Evolutionary conservation across 805 yeast species (phyloP).

Genomic region (Monosporozyma solicola): DNA sequence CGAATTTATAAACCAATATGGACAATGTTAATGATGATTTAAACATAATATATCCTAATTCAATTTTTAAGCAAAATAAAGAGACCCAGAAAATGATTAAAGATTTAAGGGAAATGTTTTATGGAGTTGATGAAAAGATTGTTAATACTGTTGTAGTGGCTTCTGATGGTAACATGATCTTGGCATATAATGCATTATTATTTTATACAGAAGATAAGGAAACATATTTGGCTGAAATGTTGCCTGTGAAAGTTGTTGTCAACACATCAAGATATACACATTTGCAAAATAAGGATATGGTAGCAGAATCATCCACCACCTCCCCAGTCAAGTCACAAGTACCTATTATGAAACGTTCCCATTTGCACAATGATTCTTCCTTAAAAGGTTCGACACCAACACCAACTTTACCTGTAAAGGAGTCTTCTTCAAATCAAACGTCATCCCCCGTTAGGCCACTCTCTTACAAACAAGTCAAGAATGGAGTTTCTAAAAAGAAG

Average conservation of each 20-base stretch:
- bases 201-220: background rate
- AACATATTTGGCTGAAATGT: background rate
- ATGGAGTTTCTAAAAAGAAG: too few species aligned
- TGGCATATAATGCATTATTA: slow-evolving; percentile 2
- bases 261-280: background rate
- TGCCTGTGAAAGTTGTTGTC: background rate
- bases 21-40: background rate
- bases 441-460: too few species aligned
- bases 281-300: background rate
- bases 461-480: too few species aligned
- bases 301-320: background rate
- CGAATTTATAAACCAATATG: background rate
- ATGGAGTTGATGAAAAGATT: background rate
- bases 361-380: too few species aligned
- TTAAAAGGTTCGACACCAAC: too few species aligned
- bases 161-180: background rate
- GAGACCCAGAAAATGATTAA: background rate
- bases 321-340: background rate
- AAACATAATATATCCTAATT: background rate
- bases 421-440: too few species aligned
- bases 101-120: background rate
- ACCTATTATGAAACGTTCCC: too few species aligned
- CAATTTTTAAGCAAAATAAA: background rate
- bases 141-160: background rate
- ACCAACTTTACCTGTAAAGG: too few species aligned